Conservation (phyloP, 202 grass and related monocot genomes). For the Alloteropsis angusta region DNA sequence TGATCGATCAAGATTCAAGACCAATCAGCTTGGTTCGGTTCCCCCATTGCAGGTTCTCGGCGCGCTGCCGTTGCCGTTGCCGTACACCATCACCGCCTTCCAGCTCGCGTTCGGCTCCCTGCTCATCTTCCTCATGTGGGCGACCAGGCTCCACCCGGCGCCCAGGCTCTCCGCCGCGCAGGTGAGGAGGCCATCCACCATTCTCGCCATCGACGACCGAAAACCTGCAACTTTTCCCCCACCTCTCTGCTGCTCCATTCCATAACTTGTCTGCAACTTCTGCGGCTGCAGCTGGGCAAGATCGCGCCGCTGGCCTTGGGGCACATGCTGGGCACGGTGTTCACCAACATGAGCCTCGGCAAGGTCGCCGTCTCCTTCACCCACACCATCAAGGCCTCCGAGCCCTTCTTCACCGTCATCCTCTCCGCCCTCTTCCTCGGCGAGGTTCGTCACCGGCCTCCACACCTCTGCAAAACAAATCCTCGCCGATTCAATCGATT, state of each 20-base stretch:
- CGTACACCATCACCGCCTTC: slow-evolving; percentile 57
- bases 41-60: slow-evolving; percentile 36
- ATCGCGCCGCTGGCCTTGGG: slow-evolving; percentile 48
- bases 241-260: background rate
- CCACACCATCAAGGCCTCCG: slow-evolving; percentile 72
- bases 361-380: slow-evolving; percentile 73
- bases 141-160: slow-evolving; percentile 31
- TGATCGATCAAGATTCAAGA: background rate
- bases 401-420: slow-evolving; percentile 72
- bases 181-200: slow-evolving; percentile 18
- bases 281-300: slow-evolving; percentile 32
- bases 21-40: background rate
- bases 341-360: slow-evolving; percentile 76
- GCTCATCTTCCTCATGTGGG: slow-evolving; percentile 62
- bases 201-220: background rate
- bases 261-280: background rate
- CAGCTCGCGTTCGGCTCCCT: slow-evolving; percentile 58
- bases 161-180: slow-evolving; percentile 38
- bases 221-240: background rate
- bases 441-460: slow-evolving; percentile 26
- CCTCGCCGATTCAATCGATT: background rate
- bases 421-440: slow-evolving; percentile 62
- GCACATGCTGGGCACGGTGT: slow-evolving; percentile 63
- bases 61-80: slow-evolving; percentile 35
- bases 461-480: background rate